Base-by-base conservation (phyloP, 352 stramenopile species). In the Pythium apleroticum region DNA sequence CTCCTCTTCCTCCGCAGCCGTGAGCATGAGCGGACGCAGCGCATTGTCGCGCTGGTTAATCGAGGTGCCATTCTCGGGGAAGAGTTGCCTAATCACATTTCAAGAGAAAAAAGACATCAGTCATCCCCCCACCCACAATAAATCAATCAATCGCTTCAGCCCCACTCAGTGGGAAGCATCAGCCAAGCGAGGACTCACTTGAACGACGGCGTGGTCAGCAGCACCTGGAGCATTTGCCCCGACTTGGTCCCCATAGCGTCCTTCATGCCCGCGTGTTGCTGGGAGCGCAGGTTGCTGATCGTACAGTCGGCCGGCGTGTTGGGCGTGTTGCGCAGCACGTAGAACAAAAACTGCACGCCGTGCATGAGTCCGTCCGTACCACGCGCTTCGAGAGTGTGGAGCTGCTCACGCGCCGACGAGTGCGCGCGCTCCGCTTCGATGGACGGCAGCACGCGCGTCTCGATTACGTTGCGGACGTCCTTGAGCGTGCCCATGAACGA, bases 291-390 rank as follows among this genome's bases (percentile, higher is more conserved):
- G 62, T 93, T 92, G 50, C 77, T 91, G 63, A 95, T 95, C 7
- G 86, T 95, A 41, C 86, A 95, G 61, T 95, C 86, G 0, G 74
- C 85, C 0, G 86, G 86, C 4, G 86, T 92, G 72, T 95, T 95
- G 15, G 86, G 76, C 31, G 86, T 92, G 57, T 95, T 95, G 0
- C 86, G 75, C 25, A 95, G 72, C 61, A 95, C 86, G 57, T 95
- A 95, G 41, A 95, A 95, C 25, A 95, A 69, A 58, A 95, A 95
- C 67, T 95, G 86, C 46, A 95, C 84, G 37, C 86, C 86, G 59
- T 95, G 86, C 82, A 95, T 91, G 25, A 95, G 77, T 31, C 82
- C 86, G 58, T 93, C 84, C 14, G 81, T 91, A 45, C 84, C 86
- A 30, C 85, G 73, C 5, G 84, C 86, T 69, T 95, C 86, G 14